These are phyloP conservation scores for Xylaria sp. DNA, from an alignment of 2,329 filamentous ascomycete species.

Conservation along the genomic window DNA sequence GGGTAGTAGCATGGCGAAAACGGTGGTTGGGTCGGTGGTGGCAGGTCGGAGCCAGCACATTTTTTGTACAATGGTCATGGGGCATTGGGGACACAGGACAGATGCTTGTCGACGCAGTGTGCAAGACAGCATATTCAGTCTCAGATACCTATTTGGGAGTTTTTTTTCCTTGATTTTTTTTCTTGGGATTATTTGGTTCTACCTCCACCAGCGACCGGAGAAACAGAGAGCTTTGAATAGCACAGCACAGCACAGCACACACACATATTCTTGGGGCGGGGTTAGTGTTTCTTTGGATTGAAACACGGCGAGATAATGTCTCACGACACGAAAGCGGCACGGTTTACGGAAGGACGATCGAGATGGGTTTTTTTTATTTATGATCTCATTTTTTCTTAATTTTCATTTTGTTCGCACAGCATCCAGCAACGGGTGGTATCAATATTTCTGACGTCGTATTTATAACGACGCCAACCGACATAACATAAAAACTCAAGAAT, in stretches of 20 bases:
- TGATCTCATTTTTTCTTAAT: constrained; percentile 13
- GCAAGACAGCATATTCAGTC: constrained; percentile 35
- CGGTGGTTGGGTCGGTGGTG: constrained; percentile 46
- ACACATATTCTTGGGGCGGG: constrained; percentile 35
- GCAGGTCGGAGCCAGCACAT: constrained; percentile 42
- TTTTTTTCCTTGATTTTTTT: constrained; percentile 32
- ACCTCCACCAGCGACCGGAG: constrained; percentile 39
- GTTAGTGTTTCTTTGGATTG: constrained; percentile 41
- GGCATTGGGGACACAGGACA: constrained; percentile 41
- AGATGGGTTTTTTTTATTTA: constrained; percentile 29
- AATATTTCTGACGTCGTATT: constrained; percentile 13
- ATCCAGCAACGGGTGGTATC: constrained; percentile 36
- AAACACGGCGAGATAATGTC: constrained; percentile 48
- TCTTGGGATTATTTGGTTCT: constrained; percentile 37
- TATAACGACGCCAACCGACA: constrained; percentile 14
- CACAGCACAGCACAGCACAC: constrained; percentile 30
- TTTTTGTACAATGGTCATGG: constrained; percentile 51
- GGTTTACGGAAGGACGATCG: constrained; percentile 27
- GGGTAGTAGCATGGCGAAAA: constrained; percentile 51
- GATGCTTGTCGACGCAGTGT: constrained; percentile 42
- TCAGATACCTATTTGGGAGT: constrained; percentile 35
- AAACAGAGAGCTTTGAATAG: constrained; percentile 35
- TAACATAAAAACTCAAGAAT: constrained; percentile 43
- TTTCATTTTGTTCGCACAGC: constrained; percentile 28
- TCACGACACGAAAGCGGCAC: constrained; percentile 47